These are phyloP conservation scores for Leersia perrieri DNA, from an alignment of 176 grass and related monocot species.

Conservation along the genomic window DNA sequence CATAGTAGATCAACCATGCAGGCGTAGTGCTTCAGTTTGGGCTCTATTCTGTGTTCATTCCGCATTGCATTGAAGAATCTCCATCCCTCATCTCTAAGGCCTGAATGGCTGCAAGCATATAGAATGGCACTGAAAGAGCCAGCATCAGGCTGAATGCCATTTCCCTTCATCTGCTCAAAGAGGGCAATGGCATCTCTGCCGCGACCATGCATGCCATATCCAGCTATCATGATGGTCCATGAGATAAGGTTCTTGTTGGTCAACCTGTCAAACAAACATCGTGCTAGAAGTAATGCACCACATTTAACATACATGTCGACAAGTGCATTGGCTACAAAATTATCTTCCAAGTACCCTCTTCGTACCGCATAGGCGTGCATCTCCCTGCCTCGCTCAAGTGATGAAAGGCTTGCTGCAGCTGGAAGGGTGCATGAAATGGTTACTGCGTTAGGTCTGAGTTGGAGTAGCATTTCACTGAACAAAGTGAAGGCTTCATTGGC, in stretches of 20 bases:
- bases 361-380: conserved; percentile 67
- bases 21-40: conserved; percentile 69
- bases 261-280: conserved; percentile 60
- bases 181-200: conserved; percentile 59
- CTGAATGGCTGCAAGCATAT: conserved; percentile 87
- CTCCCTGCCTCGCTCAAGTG: conserved; percentile 76
- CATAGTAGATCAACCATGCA: conserved; percentile 82
- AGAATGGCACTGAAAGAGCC: conserved; percentile 70
- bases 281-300: conserved; percentile 55
- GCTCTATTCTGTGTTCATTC: conserved; percentile 69
- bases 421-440: conserved; percentile 81
- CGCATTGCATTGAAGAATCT: conserved; percentile 73
- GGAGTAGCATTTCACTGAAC: conserved; percentile 61
- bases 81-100: conserved; percentile 71
- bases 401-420: conserved; percentile 72
- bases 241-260: conserved; percentile 64
- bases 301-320: conserved; percentile 89
- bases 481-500: conserved; percentile 62
- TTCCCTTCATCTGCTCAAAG: conserved; percentile 61
- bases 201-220: conserved; percentile 84
- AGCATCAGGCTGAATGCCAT: conserved; percentile 60
- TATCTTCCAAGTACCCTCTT: conserved; percentile 48
- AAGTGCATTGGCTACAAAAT: conserved; percentile 55
- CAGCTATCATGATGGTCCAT: conserved; percentile 94
- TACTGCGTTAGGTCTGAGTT: conserved; percentile 66